Evolutionary conservation across 371 early-diverging fungal species (phyloP), one percentile per base, ranked within the genome.

Genomic region (Mortierella sp.): DNA sequence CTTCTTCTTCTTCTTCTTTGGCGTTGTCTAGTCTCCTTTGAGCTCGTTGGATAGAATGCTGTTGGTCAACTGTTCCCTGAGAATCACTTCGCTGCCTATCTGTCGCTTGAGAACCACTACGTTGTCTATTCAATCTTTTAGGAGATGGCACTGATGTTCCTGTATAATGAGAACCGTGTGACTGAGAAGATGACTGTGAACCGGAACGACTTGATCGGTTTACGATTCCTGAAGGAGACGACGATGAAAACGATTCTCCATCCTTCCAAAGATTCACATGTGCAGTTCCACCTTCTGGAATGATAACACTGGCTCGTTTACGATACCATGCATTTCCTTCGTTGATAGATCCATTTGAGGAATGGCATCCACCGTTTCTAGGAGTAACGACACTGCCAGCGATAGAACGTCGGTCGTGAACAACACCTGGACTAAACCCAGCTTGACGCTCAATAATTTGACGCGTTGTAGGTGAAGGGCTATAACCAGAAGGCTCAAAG

Each of bases 301-400:
- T 74, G 43, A 74, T 47, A 17, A 74, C 68, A 37, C 68, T 68
- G 31, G 68, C 68, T 9, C 75, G 59, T 43, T 64, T 68, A 22
- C 68, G 75, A 23, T 74, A 74, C 75, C 75, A 74, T 17, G 75
- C 75, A 32, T 64, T 74, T 3, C 73, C 73, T 40, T 72, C 73
- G 53, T 72, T 72, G 15, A 66, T 61, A 3, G 73, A 62, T 8
- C 35, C 49, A 19, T 47, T 37, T 15, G 31, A 10, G 42, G 56
- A 61, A 15, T 47, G 31, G 42, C 31, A n/a, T 17, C 54, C 47
- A 8, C 23, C n/a, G 17, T 22, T 54, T 53, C 17, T 13, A n/a
- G 61, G 42, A 13, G 55, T 32, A 3, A 63, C 63, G 6, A 63
- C 58, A 13, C 64, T 63, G 8, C 58, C 57, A 26, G 70, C 70